Conservation (phyloP, 345 rosid species). For the Nasturtium officinale region DNA sequence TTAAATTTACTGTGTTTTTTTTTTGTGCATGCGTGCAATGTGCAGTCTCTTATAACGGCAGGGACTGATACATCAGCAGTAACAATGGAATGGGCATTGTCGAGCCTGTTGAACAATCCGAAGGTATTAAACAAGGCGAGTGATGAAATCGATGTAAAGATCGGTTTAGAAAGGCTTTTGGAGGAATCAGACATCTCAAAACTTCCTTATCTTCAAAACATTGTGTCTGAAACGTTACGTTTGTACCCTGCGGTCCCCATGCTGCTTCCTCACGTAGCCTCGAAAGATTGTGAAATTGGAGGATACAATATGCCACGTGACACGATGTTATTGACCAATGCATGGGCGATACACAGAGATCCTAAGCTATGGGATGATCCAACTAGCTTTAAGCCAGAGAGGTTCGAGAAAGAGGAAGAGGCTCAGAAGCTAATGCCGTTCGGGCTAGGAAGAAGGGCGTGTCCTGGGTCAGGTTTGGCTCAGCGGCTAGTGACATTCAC, state of each 20-base stretch:
- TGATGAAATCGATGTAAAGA: slow-evolving; percentile 30
- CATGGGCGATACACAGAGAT: slow-evolving; percentile 36
- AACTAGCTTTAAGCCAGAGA: slow-evolving; percentile 31
- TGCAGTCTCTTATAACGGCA: slow-evolving; percentile 42
- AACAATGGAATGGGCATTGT: slow-evolving; percentile 55
- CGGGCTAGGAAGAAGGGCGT: slow-evolving; percentile 55
- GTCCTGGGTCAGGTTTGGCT: slow-evolving; percentile 51
- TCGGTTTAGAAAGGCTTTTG: slow-evolving; percentile 38
- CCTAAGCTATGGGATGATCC: slow-evolving; percentile 40
- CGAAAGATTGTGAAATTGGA: slow-evolving; percentile 44
- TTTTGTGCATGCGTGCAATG: background rate
- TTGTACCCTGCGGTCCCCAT: slow-evolving; percentile 47
- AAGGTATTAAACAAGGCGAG: slow-evolving; percentile 43
- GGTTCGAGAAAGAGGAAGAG: slow-evolving; percentile 37
- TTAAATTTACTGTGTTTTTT: background rate
- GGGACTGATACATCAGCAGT: slow-evolving; percentile 54
- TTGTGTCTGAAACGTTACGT: slow-evolving; percentile 49
- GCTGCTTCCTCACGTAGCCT: slow-evolving; percentile 41
- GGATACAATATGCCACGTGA: slow-evolving; percentile 48
- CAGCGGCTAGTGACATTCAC: slow-evolving; percentile 45
- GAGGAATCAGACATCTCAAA: slow-evolving; percentile 45
- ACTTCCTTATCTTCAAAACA: slow-evolving; percentile 48
- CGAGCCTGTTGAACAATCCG: slow-evolving; percentile 47
- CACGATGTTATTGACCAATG: slow-evolving; percentile 36
- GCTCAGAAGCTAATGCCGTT: slow-evolving; percentile 43